phyloP scores from a whole-genome alignment of 805 yeast species.

The Candida adriatica region DNA sequence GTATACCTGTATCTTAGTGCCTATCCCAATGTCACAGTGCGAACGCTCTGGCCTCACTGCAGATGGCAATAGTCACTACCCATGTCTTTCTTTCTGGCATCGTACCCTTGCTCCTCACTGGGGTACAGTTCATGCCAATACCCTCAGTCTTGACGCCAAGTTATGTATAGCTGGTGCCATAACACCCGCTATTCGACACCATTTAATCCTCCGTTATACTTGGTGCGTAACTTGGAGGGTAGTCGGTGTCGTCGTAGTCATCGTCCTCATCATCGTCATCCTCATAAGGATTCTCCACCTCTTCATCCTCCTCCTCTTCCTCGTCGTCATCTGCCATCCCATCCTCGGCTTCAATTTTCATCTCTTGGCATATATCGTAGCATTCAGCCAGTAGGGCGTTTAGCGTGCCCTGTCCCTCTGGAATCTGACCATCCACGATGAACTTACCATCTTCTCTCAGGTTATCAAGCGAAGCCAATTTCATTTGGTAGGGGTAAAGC shows the following conservation, averaged over 20 bases:
- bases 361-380: slow-evolving; percentile 87
- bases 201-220: slow-evolving; percentile 19
- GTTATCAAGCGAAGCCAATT: slow-evolving; percentile 84
- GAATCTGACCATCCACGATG: slow-evolving; percentile 78
- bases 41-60: no score
- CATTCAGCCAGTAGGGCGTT: slow-evolving; percentile 89
- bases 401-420: slow-evolving; percentile 97
- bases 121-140: no score
- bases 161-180: no score
- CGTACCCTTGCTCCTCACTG: no score
- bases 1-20: no score
- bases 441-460: slow-evolving; percentile 88
- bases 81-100: no score
- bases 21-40: no score
- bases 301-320: slow-evolving; percentile 19
- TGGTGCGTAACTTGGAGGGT: slow-evolving; percentile 21
- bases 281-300: slow-evolving; percentile 30
- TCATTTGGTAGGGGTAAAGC: slow-evolving; percentile 92
- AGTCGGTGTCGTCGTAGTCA: slow-evolving; percentile 28
- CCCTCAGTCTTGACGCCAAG: no score
- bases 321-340: slow-evolving; percentile 25
- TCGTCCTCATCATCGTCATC: slow-evolving; percentile 23
- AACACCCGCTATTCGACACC: no score
- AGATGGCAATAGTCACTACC: no score
- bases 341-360: slow-evolving; percentile 70